Percentiles rank a stretch among this genome's conserved stretches.
phyloP scores from a whole-genome alignment of 768 basidiomycete genomes.

The Gautieria morchelliformis region DNA sequence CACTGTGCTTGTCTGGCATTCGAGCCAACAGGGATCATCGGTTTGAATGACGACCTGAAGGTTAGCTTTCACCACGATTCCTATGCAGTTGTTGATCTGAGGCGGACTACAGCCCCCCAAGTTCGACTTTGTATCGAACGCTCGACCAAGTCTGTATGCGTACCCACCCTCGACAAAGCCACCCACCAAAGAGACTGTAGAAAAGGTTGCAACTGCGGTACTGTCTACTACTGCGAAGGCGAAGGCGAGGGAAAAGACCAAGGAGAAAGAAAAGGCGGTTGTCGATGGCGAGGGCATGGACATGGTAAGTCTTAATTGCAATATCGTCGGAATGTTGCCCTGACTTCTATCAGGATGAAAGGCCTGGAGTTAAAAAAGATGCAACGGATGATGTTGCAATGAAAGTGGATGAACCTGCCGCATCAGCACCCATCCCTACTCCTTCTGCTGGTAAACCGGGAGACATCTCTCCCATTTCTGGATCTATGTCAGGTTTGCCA shows the following conservation, averaged over 20 bases:
- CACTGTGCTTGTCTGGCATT: constrained; percentile 90
- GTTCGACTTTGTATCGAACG: constrained; percentile 86
- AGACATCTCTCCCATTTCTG: constrained; percentile 49
- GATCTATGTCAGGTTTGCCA: constrained; percentile 40
- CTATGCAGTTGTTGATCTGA: background rate
- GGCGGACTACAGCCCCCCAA: constrained; percentile 66
- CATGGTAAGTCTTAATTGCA: constrained; percentile 39
- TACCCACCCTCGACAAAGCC: constrained; percentile 83
- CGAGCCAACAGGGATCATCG: constrained; percentile 92
- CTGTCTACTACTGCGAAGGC: constrained; percentile 95
- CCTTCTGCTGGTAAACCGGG: constrained; percentile 30
- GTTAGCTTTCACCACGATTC: constrained; percentile 30
- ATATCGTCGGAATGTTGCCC: background rate
- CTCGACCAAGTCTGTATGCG: constrained; percentile 83
- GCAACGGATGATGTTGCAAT: constrained; percentile 62
- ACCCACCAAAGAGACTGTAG: constrained; percentile 84
- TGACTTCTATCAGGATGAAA: constrained; percentile 37
- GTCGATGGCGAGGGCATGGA: constrained; percentile 74
- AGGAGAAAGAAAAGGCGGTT: constrained; percentile 56
- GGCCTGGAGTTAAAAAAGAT: constrained; percentile 43
- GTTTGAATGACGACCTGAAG: constrained; percentile 77
- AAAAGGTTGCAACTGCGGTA: constrained; percentile 90
- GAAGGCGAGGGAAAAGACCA: constrained; percentile 87
- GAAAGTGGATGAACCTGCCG: constrained; percentile 48
- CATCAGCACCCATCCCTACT: constrained; percentile 17